Evolutionary conservation across 2,329 filamentous ascomycete species (phyloP), one percentile per base, ranked within the genome.

Genomic region (Escovopsis sp.): DNA sequence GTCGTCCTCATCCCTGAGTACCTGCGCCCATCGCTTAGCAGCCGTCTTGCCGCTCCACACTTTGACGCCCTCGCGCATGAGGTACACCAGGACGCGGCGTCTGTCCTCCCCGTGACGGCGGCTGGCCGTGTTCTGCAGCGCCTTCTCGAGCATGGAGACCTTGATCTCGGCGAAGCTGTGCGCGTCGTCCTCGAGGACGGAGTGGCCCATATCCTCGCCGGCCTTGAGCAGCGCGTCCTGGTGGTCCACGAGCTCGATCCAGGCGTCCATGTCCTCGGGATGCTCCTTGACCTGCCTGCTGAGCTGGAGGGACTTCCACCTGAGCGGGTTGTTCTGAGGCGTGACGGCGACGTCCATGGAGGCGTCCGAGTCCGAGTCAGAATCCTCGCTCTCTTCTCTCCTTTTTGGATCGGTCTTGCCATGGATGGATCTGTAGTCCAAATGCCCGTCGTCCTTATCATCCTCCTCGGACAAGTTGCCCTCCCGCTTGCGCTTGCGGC

Each of bases 211-310:
- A 30, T 55, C 56, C 16, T 64, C 57, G 18, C 63, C 62, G 17
- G 63, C 58, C 35, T 61, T 60, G 29, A 88, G 58, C 37, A 92
- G 62, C 2, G 57, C 54, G 41, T 85, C 75, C 56, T 96, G 88
- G 41, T 93, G 76, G 7, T 75, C 61, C 31, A 88, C 79, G n/a
- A 94, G 64, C 27, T 72, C 66, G 13, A 92, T 55, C 88, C 88
- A 96, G 14, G 74, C 66, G 29, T 75, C 61, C 15, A 82, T 63
- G 47, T 92, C 71, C 5, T 65, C 54, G 1, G 86, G 83, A 16
- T 72, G 54, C 1, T 78, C 63, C 37, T 79, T 75, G 25, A 85
- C 74, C 21, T 54, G 65, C 11, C 68, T 70, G 3, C 69, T 72
- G 7, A 94, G 61, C 35, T 76, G 62, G 0, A 78, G 63, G 12